Conservation (phyloP, 495 filamentous ascomycete genomes). For the Friedmanniomyces simplex region DNA sequence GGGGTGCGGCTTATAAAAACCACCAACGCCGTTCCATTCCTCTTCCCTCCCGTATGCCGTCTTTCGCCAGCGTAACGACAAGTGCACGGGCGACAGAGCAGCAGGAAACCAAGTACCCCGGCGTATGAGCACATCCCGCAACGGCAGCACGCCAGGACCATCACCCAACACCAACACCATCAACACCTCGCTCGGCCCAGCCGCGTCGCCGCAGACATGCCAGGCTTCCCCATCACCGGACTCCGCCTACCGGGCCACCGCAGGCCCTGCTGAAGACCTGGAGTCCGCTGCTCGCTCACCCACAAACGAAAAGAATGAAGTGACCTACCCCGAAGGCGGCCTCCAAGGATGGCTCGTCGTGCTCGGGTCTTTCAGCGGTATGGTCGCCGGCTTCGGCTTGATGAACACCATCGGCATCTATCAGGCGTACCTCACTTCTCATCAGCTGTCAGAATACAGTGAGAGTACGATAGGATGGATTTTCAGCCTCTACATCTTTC, state of each 20-base stretch:
- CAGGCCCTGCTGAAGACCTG: background rate
- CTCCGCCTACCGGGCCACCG: conserved; percentile 13
- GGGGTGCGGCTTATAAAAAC: no score
- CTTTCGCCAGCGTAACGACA: background rate
- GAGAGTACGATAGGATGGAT: conserved; percentile 35
- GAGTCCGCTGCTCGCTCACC: background rate
- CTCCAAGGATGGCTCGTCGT: conserved; percentile 34
- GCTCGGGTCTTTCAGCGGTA: conserved; percentile 30
- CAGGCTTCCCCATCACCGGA: conserved; percentile 12
- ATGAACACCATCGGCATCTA: conserved; percentile 34
- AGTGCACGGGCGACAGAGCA: background rate
- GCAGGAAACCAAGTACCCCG: background rate
- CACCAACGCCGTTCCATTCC: no score
- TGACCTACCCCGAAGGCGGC: conserved; percentile 34
- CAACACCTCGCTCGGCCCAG: conserved; percentile 1
- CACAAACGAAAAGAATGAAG: conserved; percentile 13
- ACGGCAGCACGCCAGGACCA: conserved; percentile 37
- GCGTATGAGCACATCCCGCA: conserved; percentile 27
- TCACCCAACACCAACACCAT: conserved; percentile 11
- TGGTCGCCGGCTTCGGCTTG: conserved; percentile 30
- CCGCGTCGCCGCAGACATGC: conserved; percentile 11
- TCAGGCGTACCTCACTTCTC: conserved; percentile 28
- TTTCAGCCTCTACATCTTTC: conserved; percentile 34
- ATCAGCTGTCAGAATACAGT: conserved; percentile 31
- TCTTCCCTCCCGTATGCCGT: background rate